A percentile compares a stretch with the other conserved stretches of the same genome.
phyloP scores from a whole-genome alignment of 805 yeast genomes.

The Saitoella complicata region DNA sequence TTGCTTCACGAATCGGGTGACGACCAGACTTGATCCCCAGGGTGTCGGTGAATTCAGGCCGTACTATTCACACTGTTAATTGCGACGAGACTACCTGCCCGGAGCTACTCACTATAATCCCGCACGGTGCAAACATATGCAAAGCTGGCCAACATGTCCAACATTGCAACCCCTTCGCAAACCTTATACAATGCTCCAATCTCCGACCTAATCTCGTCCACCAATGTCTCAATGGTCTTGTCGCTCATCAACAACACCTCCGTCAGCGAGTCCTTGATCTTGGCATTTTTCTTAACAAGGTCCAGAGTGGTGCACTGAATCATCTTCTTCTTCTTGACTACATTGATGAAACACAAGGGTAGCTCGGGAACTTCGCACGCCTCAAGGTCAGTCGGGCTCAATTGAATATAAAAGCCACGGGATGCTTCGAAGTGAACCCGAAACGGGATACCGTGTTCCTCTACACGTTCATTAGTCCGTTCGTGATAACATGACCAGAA shows the following conservation, averaged over 20 bases:
- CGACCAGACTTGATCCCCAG: conserved; percentile 22
- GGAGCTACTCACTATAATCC: neutral
- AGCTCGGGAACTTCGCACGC: too few relatives aligned
- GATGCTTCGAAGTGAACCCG: conserved; percentile 21
- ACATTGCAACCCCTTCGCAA: conserved; percentile 28
- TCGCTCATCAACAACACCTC: conserved; percentile 31
- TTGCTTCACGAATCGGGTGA: conserved; percentile 23
- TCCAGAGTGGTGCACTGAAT: conserved; percentile 28
- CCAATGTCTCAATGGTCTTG: conserved; percentile 22
- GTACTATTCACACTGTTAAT: conserved; percentile 31
- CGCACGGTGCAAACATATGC: conserved; percentile 11
- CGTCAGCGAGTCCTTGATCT: conserved; percentile 25
- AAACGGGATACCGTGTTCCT: too few relatives aligned
- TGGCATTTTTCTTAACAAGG: conserved; percentile 26
- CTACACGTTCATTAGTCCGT: too few relatives aligned
- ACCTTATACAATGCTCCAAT: conserved; percentile 27
- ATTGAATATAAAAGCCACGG: conserved; percentile 26
- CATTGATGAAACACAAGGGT: conserved; percentile 15
- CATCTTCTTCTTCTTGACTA: conserved; percentile 17
- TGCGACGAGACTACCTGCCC: conserved; percentile 17
- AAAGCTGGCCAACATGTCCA: conserved; percentile 24
- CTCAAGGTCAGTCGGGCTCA: conserved; percentile 9
- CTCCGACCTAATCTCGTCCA: conserved; percentile 16
- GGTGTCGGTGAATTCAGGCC: conserved; percentile 4
- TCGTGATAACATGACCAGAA: conserved; percentile 10